Conservation (phyloP, 768 basidiomycete species). For the Amanita muscaria region DNA sequence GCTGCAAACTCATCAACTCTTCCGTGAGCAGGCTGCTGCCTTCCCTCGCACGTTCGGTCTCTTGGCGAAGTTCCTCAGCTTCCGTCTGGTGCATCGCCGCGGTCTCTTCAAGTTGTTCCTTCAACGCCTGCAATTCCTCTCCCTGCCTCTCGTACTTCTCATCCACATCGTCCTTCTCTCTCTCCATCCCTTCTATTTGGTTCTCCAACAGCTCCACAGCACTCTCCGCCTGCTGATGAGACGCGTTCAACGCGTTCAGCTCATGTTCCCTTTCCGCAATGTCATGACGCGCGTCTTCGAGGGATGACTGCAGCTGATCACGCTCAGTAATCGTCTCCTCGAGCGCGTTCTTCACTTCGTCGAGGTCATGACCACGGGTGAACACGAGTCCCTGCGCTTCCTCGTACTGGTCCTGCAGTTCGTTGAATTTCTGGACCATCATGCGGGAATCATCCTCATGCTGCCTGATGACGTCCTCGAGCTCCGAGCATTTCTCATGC, state of each 20-base stretch:
- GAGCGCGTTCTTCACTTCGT: conserved; percentile 1
- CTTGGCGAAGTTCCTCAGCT: background rate
- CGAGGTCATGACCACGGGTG: conserved; percentile 1
- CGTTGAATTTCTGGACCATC: background rate
- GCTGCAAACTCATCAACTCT: background rate
- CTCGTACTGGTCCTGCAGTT: background rate
- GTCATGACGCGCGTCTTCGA: background rate
- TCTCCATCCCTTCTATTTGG: background rate
- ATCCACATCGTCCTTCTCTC: too few relatives aligned
- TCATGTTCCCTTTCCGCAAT: background rate
- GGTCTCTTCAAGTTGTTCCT: background rate
- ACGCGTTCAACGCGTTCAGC: background rate
- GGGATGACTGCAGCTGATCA: background rate
- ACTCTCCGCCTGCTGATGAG: too few relatives aligned
- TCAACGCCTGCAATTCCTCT: too few relatives aligned
- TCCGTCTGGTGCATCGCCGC: background rate
- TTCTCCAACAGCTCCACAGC: background rate
- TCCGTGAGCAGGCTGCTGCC: background rate
- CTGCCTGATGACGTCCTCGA: conserved; percentile 1
- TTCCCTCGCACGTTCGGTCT: conserved; percentile 1
- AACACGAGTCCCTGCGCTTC: conserved; percentile 3
- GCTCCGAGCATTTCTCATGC: conserved; percentile 1
- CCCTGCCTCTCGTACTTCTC: too few relatives aligned
- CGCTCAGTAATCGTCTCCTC: background rate
- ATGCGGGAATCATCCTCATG: background rate